phyloP scores from a whole-genome alignment of 257 asterid genomes.

The Solanum sitiens region DNA sequence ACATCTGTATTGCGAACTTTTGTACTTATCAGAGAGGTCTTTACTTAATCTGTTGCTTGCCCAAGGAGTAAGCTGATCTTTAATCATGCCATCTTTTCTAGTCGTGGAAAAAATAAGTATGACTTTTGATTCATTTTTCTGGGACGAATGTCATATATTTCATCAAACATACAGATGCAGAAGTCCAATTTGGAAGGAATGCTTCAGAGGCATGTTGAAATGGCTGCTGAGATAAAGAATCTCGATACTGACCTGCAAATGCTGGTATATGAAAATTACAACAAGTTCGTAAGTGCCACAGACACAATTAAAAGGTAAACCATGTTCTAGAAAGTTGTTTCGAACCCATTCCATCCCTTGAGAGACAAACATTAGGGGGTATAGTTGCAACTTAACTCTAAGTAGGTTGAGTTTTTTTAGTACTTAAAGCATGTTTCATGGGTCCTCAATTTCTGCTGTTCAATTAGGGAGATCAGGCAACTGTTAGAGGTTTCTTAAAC shows the following conservation, averaged over 20 bases:
- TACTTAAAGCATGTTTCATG: not conserved
- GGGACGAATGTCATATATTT: not conserved
- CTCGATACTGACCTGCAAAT: conserved; percentile 97
- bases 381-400: not conserved
- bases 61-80: not conserved
- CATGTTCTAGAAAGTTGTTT: not conserved
- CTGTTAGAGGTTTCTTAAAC: not conserved
- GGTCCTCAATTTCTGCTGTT: not conserved
- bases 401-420: not conserved
- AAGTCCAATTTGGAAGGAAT: conserved; percentile 88
- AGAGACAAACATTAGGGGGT: not conserved
- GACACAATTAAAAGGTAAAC: conserved; percentile 87
- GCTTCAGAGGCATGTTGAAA: conserved; percentile 94
- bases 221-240: conserved; percentile 98
- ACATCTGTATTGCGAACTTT: not conserved
- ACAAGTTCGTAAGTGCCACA: conserved; percentile 95
- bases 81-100: not conserved
- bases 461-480: not conserved
- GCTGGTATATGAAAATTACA: conserved; percentile 97
- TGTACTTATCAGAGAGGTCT: not conserved
- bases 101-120: not conserved
- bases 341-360: not conserved
- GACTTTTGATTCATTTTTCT: not conserved
- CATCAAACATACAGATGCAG: conserved; percentile 50
- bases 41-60: not conserved